phyloP scores from a whole-genome alignment of 2,329 filamentous ascomycete species.

The Monascus ruber region DNA sequence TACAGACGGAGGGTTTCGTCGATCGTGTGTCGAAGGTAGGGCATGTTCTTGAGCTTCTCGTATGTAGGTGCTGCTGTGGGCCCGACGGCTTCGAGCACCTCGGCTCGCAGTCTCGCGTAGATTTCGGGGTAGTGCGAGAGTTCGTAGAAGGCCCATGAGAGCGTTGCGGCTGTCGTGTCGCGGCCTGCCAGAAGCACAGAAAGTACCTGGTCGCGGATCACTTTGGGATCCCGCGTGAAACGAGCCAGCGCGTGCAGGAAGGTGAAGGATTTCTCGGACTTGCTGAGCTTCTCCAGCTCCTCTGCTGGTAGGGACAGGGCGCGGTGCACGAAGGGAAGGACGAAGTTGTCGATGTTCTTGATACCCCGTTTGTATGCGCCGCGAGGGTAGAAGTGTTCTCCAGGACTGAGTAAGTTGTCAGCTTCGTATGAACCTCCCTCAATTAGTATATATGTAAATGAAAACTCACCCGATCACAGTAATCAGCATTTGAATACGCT shows the following conservation, averaged over 20 bases:
- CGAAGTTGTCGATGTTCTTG: conserved; percentile 38
- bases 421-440: conserved; percentile 13
- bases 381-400: conserved; percentile 20
- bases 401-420: conserved; percentile 23
- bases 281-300: conserved; percentile 54
- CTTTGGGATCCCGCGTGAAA: conserved; percentile 36
- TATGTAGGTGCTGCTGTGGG: conserved; percentile 32
- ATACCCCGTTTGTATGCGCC: conserved; percentile 16
- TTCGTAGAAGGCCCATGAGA: conserved; percentile 35
- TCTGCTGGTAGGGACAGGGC: conserved; percentile 53
- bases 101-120: conserved; percentile 24
- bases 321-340: conserved; percentile 62
- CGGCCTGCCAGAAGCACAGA: conserved; percentile 43
- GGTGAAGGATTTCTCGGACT: conserved; percentile 43
- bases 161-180: conserved; percentile 41
- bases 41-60: conserved; percentile 29
- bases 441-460: background rate
- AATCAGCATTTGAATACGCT: conserved; percentile 1
- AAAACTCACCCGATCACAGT: background rate
- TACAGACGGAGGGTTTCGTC: conserved; percentile 34
- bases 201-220: conserved; percentile 39
- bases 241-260: conserved; percentile 39
- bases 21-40: conserved; percentile 26
- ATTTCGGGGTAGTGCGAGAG: conserved; percentile 28
- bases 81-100: conserved; percentile 27